Base-by-base conservation (phyloP, 73 alveolate genomes). In the Urostyla sp. region DNA sequence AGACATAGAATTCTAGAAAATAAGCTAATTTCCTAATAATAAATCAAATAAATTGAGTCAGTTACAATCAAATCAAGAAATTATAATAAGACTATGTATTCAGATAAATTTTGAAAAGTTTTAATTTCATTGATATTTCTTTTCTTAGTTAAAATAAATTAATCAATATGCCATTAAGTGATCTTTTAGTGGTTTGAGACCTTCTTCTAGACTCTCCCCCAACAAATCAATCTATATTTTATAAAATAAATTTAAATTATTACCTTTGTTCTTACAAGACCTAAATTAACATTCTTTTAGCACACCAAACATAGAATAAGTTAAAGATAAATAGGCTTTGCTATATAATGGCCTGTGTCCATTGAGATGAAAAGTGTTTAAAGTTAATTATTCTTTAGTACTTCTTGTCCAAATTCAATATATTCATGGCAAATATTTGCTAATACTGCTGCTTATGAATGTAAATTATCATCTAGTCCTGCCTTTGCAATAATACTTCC, bases 371-470 rank as follows among this genome's bases (percentile, higher is more conserved):
- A 66, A 3, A 66, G 80, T 37, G 80, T 43, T 63, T 66, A 46
- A 8, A 66, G 80, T 18, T 59, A 21, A 48, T 66, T 66, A 26
- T 66, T 66, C 66, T 66, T 66, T 18, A 66, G 44, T 13, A 63
- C 80, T 48, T 66, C 80, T 16, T 44, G n/a, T 1, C 80, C 80
- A 27, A 66, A 66, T 27, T 66, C 80, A 45, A 66, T 66, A 24
- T 66, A 66, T 48, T 66, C 80, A 26, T 66, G 80, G 80, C 80
- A 66, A 7, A 66, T 66, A 26, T 66, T 66, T 1, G 80, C 80
- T n/a, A 66, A 45, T 28, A 66, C 80, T 44, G 80, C 80, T 8
- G 80, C 80, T 63, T 66, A 50, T 7, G 67, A 43, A 44, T 66
- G 46, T 2, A 66, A 59, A 13, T 66, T 66, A 23, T 66, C 80